A percentile compares a stretch with the other conserved stretches of the same genome.
phyloP scores from a whole-genome alignment of 1,284 basidiomycete species.

The Puccinia sorghi region DNA sequence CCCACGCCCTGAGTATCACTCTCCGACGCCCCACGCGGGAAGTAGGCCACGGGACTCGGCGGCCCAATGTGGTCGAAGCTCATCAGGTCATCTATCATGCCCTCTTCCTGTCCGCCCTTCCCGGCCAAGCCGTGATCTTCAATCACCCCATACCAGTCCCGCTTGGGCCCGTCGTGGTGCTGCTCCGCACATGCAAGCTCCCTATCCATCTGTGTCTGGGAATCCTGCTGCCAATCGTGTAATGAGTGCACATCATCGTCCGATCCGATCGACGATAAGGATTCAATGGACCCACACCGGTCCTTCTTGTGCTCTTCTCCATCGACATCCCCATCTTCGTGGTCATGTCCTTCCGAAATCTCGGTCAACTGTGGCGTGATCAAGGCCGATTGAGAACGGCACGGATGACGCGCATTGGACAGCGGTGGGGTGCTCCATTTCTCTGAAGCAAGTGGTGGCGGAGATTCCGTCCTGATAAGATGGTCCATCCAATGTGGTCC shows the following conservation, averaged over 20 bases:
- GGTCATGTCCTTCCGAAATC: not conserved
- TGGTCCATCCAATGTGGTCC: conserved; percentile 26
- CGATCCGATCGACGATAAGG: conserved; percentile 32
- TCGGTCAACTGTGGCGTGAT: conserved; percentile 12
- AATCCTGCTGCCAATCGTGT: conserved; percentile 17
- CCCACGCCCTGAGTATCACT: not conserved
- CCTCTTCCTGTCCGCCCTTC: not conserved
- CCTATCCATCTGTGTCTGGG: not conserved
- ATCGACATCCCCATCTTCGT: not conserved
- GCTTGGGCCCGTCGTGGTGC: not conserved
- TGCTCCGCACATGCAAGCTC: not conserved
- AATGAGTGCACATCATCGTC: conserved; percentile 5
- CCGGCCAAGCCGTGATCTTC: not conserved
- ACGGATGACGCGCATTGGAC: not conserved
- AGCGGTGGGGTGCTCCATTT: conserved; percentile 5
- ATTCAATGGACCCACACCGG: conserved; percentile 3
- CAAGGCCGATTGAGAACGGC: conserved; percentile 4
- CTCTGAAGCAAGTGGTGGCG: not conserved
- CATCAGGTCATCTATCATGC: conserved; percentile 36
- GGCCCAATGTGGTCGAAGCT: conserved; percentile 29
- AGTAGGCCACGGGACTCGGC: not conserved
- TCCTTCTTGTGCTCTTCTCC: conserved; percentile 16
- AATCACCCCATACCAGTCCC: conserved; percentile 8
- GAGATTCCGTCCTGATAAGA: conserved; percentile 13
- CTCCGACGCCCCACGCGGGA: not conserved